Percentiles rank a stretch among this genome's conserved stretches.
phyloP scores from a whole-genome alignment of 2,329 filamentous ascomycete genomes.

The Monosporascus cannonballus region DNA sequence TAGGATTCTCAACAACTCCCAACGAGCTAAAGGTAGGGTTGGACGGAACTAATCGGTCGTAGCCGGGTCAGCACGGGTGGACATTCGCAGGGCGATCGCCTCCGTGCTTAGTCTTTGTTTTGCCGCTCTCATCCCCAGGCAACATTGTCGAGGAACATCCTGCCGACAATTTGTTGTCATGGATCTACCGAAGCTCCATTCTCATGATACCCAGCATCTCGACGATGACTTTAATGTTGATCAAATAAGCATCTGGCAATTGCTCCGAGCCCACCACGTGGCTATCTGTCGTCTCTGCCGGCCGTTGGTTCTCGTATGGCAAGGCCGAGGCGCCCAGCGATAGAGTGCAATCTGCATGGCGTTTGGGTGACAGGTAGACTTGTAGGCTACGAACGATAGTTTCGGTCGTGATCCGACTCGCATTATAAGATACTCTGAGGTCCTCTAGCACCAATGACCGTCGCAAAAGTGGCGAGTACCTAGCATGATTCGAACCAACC shows the following conservation, averaged over 20 bases:
- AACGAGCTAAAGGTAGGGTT: slow-evolving; percentile 18
- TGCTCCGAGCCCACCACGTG: background rate
- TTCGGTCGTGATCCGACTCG: slow-evolving; percentile 6
- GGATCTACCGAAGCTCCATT: slow-evolving; percentile 13
- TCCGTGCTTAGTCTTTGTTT: slow-evolving; percentile 10
- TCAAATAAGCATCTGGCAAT: slow-evolving; percentile 15
- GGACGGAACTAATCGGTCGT: slow-evolving; percentile 23
- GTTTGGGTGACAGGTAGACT: slow-evolving; percentile 17
- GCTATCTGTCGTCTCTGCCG: background rate
- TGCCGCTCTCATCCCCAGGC: slow-evolving; percentile 10
- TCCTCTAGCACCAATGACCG: background rate
- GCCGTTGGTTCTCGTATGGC: slow-evolving; percentile 6
- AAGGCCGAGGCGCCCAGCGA: background rate
- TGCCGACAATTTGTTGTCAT: slow-evolving; percentile 5
- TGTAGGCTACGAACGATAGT: slow-evolving; percentile 19
- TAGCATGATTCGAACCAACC: no score
- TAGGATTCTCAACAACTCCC: background rate
- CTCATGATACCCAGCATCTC: slow-evolving; percentile 25
- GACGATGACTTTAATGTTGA: slow-evolving; percentile 21
- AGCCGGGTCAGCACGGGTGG: slow-evolving; percentile 20
- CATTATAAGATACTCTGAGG: background rate
- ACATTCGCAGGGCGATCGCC: slow-evolving; percentile 15
- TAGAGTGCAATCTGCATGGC: slow-evolving; percentile 9
- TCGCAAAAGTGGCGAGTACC: background rate
- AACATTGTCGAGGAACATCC: slow-evolving; percentile 17